phyloP scores from a whole-genome alignment of 768 basidiomycete genomes.

The Bullera alba region DNA sequence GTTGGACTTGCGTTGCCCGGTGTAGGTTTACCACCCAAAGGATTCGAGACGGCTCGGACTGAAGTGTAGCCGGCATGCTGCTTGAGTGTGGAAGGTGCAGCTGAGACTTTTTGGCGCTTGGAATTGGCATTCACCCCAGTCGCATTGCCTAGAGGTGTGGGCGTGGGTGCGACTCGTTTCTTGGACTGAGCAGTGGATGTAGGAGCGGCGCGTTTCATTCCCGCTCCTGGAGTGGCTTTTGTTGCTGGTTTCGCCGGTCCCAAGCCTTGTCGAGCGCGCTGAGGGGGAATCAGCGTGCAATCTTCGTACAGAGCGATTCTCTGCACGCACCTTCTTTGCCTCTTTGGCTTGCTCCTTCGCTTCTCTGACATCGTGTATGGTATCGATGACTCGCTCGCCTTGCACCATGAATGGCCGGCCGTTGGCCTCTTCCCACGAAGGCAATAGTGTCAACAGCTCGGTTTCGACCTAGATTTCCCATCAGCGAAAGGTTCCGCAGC shows the following conservation, averaged over 20 bases:
- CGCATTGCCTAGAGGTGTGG: conserved; percentile 21
- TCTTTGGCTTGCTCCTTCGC: conserved; percentile 64
- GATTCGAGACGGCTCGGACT: not conserved
- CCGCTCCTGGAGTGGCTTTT: conserved; percentile 12
- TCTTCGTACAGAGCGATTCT: not conserved
- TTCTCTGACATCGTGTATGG: conserved; percentile 66
- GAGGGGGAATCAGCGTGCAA: not conserved
- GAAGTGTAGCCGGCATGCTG: not conserved
- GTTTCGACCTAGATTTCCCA: conserved; percentile 63
- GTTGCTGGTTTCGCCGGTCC: conserved; percentile 25
- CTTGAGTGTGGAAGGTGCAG: not conserved
- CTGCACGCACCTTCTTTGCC: conserved; percentile 54
- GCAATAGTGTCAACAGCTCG: conserved; percentile 69
- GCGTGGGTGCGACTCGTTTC: conserved; percentile 39
- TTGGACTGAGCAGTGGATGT: conserved; percentile 6
- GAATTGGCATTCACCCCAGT: not conserved
- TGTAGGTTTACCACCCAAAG: not conserved
- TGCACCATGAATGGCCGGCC: conserved; percentile 73
- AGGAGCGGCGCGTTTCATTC: conserved; percentile 1
- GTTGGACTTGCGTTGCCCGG: not conserved
- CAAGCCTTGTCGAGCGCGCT: conserved; percentile 32
- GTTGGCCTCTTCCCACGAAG: conserved; percentile 75
- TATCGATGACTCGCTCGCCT: conserved; percentile 70
- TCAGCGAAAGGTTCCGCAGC: not conserved
- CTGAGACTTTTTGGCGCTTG: not conserved